Base-by-base conservation (phyloP, 2,329 filamentous ascomycete genomes). In the Delphinella strobiligena region DNA sequence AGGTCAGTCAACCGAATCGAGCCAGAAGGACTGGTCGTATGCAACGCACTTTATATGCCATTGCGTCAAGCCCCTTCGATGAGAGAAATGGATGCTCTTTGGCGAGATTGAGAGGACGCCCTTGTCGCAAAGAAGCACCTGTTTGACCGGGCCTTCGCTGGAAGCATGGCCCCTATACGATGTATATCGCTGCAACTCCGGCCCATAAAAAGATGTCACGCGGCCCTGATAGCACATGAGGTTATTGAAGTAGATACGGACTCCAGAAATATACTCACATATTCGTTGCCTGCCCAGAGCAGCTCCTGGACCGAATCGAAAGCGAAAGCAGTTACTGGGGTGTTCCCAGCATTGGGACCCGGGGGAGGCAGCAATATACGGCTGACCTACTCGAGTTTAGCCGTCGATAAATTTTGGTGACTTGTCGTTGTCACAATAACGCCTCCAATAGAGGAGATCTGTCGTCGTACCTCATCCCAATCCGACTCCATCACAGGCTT, bases 231-330 rank as follows among this genome's bases (percentile, higher is more conserved):
- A 19, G 37, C 27, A n/a, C 18, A 37, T 40, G 7, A 37, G 5
- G 24, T 48, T 2, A 11, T 19, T 8, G 31, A 27, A 19, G 19
- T 17, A 31, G 9, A 30, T 34, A 24, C 19, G 16, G 33, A 31
- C 12, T 18, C 36, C 30, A 42, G 31, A 43, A 7, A 27, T 17
- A 12, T 19, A 61, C 75, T 67, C 69, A 91, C 85, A 69, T 80
- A 85, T 65, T 91, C 84, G 60, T 91, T 93, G 34, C 88, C 93
- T 3, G 80, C 78, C 91, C 93, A 98, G 38, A 98, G 64, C 27
- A 98, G 72, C 60, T 98, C 91, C 59, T 94, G 82, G 30, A 73
- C 71, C 42, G 81, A 82, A 60, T 98, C 91, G 61, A 98, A 98
- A 35, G 82, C 81, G 60, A 95, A 74, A 2, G 86, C 80, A 33